Evolutionary conservation across 257 asterid genomes (phyloP), one percentile per base, ranked within the genome.

Genomic region (Scutellaria baicalensis): DNA sequence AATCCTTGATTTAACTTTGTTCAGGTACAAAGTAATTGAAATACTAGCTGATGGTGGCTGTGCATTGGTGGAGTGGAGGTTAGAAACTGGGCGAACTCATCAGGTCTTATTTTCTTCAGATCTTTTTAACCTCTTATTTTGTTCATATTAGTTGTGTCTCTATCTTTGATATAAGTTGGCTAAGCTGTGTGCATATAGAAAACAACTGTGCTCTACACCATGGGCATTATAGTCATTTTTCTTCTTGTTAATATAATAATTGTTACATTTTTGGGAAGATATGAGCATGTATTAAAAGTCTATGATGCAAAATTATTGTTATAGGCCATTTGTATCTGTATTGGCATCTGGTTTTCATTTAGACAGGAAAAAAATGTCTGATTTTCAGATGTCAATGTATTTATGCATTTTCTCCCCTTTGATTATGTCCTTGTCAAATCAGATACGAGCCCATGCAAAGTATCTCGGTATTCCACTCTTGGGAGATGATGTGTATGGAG

Each of bases 81-180:
- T 93, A 61, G 98, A 93, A 86, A 93, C 98, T 17, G 98, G 98
- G 55, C 92, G 98, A 58, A 93, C 98, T 65, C 98, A 93, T 81
- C 98, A 90, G 96, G 98, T 93, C 69, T 33, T 45, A 36, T 64
- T 58, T 54, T 55, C 12, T 66, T 59, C 67, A 21, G 17, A 18
- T 45, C 59, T 27, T 27, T 27, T 27, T 27, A 27, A 27, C 33
- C 33, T 27, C 33, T 27, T 27, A 27, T 27, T 27, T 27, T 27
- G 33, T 27, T 27, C 33, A 2, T 27, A 27, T 4, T n/a, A n/a
- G 33, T 27, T 1, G 27, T 23, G 27, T 23, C 27, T 23, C 27
- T 23, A 23, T 23, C 27, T 23, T 23, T 23, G 33, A 33, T 21
- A 44, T 27, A 42, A 38, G 47, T 39, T n/a, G 9, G 39, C 48